Evolutionary conservation across 1,139 yeast genomes (phyloP).

Genomic region (Zygosaccharomyces pseudobailii): DNA sequence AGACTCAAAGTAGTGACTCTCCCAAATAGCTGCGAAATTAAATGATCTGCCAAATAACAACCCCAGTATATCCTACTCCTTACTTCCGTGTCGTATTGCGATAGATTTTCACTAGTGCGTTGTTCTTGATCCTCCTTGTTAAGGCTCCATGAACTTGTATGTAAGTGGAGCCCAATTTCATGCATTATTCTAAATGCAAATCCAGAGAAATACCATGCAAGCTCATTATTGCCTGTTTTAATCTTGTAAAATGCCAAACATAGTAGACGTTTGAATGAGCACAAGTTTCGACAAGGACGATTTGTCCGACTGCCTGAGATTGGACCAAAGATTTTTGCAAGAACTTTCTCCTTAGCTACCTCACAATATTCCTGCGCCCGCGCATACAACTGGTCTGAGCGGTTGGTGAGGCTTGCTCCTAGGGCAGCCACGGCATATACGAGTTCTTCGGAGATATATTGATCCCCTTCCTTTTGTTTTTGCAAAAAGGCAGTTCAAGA

Average conservation of each 20-base stretch:
- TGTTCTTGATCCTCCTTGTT: conserved; percentile 12
- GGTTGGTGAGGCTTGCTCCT: conserved; percentile 45
- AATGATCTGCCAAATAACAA: conserved; percentile 54
- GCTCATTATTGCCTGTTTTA: conserved; percentile 46
- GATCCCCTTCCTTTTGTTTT: conserved; percentile 35
- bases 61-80: conserved; percentile 59
- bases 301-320: conserved; percentile 34
- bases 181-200: conserved; percentile 55
- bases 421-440: conserved; percentile 49
- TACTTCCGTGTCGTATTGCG: conserved; percentile 42
- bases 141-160: conserved; percentile 46
- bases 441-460: conserved; percentile 44
- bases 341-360: conserved; percentile 18
- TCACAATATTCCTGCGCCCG: conserved; percentile 40
- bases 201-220: conserved; percentile 55
- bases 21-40: conserved; percentile 50
- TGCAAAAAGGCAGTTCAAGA: conserved; percentile 47
- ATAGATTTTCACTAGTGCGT: conserved; percentile 30
- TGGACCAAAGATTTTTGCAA: conserved; percentile 35
- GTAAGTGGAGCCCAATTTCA: conserved; percentile 50
- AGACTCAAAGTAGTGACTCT: conserved; percentile 49
- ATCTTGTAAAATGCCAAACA: conserved; percentile 49
- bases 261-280: conserved; percentile 41
- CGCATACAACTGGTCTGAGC: conserved; percentile 37
- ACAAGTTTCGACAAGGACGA: conserved; percentile 18